Evolutionary conservation across 257 asterid genomes (phyloP), one percentile per base, ranked within the genome.

Genomic region (Capsicum chinense): DNA sequence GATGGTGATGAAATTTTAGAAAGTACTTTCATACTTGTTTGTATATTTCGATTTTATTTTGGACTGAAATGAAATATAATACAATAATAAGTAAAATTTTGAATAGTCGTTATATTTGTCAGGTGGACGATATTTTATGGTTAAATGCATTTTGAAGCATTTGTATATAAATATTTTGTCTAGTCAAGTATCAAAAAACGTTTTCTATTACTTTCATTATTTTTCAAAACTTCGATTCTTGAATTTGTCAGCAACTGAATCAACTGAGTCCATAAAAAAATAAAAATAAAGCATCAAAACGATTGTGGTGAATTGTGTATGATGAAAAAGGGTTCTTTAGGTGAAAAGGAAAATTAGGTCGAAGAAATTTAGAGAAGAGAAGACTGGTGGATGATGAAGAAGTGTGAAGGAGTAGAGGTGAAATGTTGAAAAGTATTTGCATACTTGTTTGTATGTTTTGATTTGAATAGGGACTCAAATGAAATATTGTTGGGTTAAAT

Each of bases 221-320:
- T 80, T 44, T 84, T 26, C 90, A 83, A 94, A 79, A n/a, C 60
- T 88, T 58, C 93, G 98, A 39, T 88, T 92, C 83, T 90, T 90
- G 84, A 95, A 26, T 26, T 26, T 26, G 1, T 26, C 33, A 26
- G 33, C 33, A 26, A 95, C 87, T 67, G 95, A 93, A 68, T 92
- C 95, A 69, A 92, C 90, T 14, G 91, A 81, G 82, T 93, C 98
- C 98, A 26, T 95, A 93, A 85, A 76, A n/a, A n/a, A n/a, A n/a
- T n/a, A 79, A 63, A 84, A 33, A 33, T 10, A 33, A 35, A 17
- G 9, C 50, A 35, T 90, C 66, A 57, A 64, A 76, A 83, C 33
- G 90, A 5, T 89, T n/a, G 85, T 81, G 80, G 21, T 85, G 84
- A 83, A 83, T 47, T 85, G 86, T 60, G 56, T 42, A 39, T 2